Evolutionary conservation across 208 protist genomes (phyloP), one percentile per base, ranked within the genome.

Genomic region (Acanthamoeba sp.): DNA sequence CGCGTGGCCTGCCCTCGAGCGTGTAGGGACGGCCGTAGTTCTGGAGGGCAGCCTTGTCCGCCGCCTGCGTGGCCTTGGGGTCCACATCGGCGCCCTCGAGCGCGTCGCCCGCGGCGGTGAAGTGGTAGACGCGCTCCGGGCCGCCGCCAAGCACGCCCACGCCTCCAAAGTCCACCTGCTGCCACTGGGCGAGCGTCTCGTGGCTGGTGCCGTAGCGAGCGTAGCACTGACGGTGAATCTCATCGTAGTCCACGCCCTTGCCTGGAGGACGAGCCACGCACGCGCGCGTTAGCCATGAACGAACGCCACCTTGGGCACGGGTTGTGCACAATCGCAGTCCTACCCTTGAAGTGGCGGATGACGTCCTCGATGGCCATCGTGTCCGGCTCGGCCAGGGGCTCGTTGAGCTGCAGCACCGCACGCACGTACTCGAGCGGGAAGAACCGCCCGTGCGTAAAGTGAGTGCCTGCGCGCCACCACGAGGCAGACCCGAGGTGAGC

Each of bases 391-490:
- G 80, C 52, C 1, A 93, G 38, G 12, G 91, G 73, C 59, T 10
- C 48, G 91, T 94, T 93, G 32, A 94, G n/a, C 78, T 95, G 12
- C 27, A 94, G 38, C 24, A 95, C 93, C 52, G 34, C 52, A 1
- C 38, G 66, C 14, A 98, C 97, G 94, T 97, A 98, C 27, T 76
- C 91, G 1, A 96, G 32, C 36, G 97, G 97, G 64, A 98, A 98
- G 96, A 98, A 98, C 24, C 97, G 93, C 9, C 94, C 66, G 38
- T 84, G 87, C 9, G 97, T 98, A 94, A 97, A 98, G 95, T 98
- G 97, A 24, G 87, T 18, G 32, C 62, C 24, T 20, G 20, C 48
- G 12, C 10, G 2, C 45, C 45, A 0, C 0, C 48, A 52, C 48
- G 20, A 52, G n/a, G n/a, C n/a, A n/a, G n/a, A n/a, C n/a, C n/a